Percentiles rank a stretch among this genome's conserved stretches.
These are phyloP conservation scores for Thielaviopsis punctulata DNA, from an alignment of 2,329 filamentous ascomycete species.

Conservation along the genomic window DNA sequence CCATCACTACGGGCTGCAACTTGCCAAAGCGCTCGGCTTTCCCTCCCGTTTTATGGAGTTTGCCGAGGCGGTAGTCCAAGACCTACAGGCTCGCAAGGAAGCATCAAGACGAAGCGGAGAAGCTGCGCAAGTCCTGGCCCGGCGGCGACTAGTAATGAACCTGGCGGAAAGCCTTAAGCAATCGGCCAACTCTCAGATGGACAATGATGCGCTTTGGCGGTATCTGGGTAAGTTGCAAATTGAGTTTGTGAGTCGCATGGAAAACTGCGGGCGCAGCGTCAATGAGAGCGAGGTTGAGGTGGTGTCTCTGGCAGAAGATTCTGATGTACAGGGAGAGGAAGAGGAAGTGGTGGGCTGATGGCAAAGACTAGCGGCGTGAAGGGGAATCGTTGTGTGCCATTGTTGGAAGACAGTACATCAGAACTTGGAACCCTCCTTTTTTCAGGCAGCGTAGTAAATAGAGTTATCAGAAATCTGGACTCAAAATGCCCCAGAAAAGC, in stretches of 20 bases:
- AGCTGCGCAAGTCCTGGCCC: constrained; percentile 39
- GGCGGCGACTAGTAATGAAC: constrained; percentile 55
- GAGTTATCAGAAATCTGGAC: too few species aligned
- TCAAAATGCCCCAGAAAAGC: too few species aligned
- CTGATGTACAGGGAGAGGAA: background rate
- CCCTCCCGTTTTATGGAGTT: constrained; percentile 48
- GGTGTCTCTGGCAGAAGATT: background rate
- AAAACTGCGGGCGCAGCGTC: background rate
- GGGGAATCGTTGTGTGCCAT: too few species aligned
- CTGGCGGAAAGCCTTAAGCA: constrained; percentile 57
- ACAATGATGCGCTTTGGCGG: constrained; percentile 40
- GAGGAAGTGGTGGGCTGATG: too few species aligned
- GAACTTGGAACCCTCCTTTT: too few species aligned
- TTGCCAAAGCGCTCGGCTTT: constrained; percentile 60
- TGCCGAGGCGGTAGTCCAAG: constrained; percentile 48
- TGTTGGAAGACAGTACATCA: too few species aligned
- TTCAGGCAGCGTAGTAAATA: too few species aligned
- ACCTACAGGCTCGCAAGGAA: constrained; percentile 40
- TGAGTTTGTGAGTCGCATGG: constrained; percentile 42
- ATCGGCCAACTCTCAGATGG: constrained; percentile 45
- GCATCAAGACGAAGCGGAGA: constrained; percentile 41
- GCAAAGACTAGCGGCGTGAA: too few species aligned
- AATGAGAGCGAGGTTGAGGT: constrained; percentile 30
- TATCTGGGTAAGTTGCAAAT: constrained; percentile 53
- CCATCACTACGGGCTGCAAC: constrained; percentile 65